Conservation (phyloP, 495 filamentous ascomycete genomes). For the Bacidia rubella region DNA sequence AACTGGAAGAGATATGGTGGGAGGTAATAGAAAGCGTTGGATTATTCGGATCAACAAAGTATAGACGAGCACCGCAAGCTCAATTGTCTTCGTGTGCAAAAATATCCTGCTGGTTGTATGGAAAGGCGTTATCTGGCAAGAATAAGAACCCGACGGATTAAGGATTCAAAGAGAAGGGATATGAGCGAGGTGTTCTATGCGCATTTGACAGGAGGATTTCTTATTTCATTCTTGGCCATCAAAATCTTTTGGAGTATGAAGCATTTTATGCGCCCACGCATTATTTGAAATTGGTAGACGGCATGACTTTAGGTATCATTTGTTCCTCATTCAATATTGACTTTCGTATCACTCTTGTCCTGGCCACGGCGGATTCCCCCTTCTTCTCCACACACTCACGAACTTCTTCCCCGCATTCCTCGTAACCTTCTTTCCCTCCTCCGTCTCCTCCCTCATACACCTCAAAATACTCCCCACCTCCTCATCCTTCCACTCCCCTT, state of each 20-base stretch:
- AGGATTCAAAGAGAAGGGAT: not conserved
- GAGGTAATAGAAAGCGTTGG: not conserved
- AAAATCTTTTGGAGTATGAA: too few relatives aligned
- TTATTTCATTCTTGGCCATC: too few relatives aligned
- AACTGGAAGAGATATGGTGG: not conserved
- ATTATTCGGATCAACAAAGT: not conserved
- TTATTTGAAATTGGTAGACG: too few relatives aligned
- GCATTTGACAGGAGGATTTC: not conserved
- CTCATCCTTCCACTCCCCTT: conserved; percentile 17
- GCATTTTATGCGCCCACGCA: too few relatives aligned
- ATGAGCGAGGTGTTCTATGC: not conserved
- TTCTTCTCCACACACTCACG: conserved; percentile 69
- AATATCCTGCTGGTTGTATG: not conserved
- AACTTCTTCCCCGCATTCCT: conserved; percentile 81
- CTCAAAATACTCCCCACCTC: conserved; percentile 18
- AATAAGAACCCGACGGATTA: too few relatives aligned
- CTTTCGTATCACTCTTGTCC: not conserved
- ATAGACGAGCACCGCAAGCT: not conserved
- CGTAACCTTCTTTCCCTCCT: conserved; percentile 94
- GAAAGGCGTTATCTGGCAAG: not conserved
- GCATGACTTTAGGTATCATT: not conserved
- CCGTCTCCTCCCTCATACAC: conserved; percentile 70
- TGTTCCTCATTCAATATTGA: too few relatives aligned
- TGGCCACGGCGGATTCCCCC: conserved; percentile 66
- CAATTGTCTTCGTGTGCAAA: not conserved